Evolutionary conservation across 2,329 filamentous ascomycete species (phyloP).

Genomic region (Penicillium sp.): DNA sequence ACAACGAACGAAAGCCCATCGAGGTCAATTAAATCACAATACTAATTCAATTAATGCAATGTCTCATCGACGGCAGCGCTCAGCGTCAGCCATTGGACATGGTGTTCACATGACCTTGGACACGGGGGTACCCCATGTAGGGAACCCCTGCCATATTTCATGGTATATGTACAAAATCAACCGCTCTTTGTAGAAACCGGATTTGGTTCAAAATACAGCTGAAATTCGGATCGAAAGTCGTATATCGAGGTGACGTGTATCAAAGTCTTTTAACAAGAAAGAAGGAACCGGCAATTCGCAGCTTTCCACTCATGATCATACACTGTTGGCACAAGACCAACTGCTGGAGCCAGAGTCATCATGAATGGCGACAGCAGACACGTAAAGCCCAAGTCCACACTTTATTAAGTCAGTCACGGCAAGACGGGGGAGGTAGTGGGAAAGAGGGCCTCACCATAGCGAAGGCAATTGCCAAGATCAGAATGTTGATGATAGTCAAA

Average conservation of each 20-base stretch:
- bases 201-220: neutral
- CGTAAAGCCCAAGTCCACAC: slow-evolving; percentile 28
- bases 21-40: neutral
- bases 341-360: slow-evolving; percentile 20
- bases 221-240: neutral
- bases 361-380: slow-evolving; percentile 29
- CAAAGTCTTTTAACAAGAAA: neutral
- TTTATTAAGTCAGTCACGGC: slow-evolving; percentile 9
- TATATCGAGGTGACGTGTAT: neutral
- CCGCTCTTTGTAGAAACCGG: neutral
- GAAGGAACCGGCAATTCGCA: neutral
- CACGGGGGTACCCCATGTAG: neutral
- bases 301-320: slow-evolving; percentile 6
- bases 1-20: too few species aligned
- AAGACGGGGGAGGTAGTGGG: neutral
- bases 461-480: slow-evolving; percentile 20
- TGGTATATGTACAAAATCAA: neutral
- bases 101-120: neutral
- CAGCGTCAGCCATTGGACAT: neutral
- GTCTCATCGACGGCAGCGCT: neutral
- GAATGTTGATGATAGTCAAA: slow-evolving; percentile 26
- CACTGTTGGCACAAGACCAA: slow-evolving; percentile 29
- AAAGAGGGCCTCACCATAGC: slow-evolving; percentile 21
- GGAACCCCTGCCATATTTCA: neutral
- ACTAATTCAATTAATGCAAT: neutral